These are phyloP conservation scores for Vicia sativa DNA, from an alignment of 306 rosid species.

Conservation along the genomic window DNA sequence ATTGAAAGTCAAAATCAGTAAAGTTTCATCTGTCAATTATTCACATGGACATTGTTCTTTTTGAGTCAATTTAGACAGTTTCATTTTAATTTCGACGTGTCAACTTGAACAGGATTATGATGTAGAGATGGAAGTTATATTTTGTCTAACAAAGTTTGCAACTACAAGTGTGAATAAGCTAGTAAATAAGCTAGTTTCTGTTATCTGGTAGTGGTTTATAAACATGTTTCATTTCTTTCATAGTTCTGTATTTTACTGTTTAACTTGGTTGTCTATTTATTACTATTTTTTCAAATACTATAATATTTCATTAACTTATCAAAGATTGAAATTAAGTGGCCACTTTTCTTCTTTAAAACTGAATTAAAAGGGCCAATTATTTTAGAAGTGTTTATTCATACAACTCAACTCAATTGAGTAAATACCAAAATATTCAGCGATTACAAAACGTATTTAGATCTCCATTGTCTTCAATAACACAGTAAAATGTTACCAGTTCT, in stretches of 20 bases:
- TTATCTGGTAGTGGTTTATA: too few species aligned
- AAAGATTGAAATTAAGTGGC: not conserved
- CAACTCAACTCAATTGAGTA: too few species aligned
- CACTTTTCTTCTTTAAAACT: not conserved
- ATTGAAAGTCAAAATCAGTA: conserved; percentile 9
- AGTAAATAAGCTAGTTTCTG: not conserved
- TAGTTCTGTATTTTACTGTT: not conserved
- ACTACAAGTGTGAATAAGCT: not conserved
- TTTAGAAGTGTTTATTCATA: not conserved
- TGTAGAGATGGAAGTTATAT: not conserved
- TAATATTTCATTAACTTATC: not conserved
- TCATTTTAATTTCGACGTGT: not conserved
- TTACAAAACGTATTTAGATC: too few species aligned
- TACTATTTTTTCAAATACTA: not conserved
- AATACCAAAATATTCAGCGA: too few species aligned
- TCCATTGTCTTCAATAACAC: too few species aligned
- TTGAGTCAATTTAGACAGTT: not conserved
- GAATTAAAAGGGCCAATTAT: not conserved
- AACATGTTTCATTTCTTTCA: not conserved
- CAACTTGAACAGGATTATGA: not conserved
- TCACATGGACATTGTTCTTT: conserved; percentile 16
- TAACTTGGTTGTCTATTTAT: not conserved
- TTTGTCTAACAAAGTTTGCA: not conserved
- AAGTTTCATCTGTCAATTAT: conserved; percentile 36
- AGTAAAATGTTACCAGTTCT: too few species aligned